phyloP scores from a whole-genome alignment of 345 rosid species.

The Murraya paniculata region DNA sequence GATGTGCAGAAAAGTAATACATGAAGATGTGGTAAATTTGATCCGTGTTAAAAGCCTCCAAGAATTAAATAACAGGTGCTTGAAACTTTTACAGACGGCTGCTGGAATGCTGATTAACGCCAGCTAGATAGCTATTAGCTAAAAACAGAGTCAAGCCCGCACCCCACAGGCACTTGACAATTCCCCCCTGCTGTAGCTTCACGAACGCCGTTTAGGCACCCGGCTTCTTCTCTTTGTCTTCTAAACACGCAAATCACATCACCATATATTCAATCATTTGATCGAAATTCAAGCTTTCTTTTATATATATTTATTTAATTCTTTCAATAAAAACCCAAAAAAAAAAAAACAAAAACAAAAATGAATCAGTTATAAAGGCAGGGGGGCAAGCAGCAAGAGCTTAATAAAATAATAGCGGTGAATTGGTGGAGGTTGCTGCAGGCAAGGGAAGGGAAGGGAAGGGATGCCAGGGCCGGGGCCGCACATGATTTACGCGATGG shows the following conservation, averaged over 20 bases:
- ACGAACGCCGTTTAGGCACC: not conserved
- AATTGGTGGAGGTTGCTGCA: not conserved
- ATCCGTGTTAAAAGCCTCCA: not conserved
- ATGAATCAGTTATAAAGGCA: not conserved
- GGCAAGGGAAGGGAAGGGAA: too few relatives aligned
- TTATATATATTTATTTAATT: too few relatives aligned
- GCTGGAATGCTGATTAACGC: too few relatives aligned
- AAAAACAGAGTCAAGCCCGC: too few relatives aligned
- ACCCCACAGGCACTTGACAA: too few relatives aligned
- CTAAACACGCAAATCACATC: not conserved
- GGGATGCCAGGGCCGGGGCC: conserved; percentile 73
- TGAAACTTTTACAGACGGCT: too few relatives aligned
- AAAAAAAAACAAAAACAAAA: not conserved
- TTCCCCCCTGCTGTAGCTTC: not conserved
- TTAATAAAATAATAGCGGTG: not conserved
- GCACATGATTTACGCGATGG: conserved; percentile 68
- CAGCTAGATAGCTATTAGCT: too few relatives aligned
- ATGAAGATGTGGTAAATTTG: too few relatives aligned
- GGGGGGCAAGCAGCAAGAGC: not conserved
- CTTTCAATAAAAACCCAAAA: not conserved
- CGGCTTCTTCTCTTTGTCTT: not conserved
- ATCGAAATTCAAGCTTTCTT: not conserved
- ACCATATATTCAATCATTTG: not conserved
- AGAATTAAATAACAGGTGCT: not conserved
- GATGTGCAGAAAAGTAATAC: not conserved